Base-by-base conservation (phyloP, 164 flowering plant species). In the Vitis cinerea region DNA sequence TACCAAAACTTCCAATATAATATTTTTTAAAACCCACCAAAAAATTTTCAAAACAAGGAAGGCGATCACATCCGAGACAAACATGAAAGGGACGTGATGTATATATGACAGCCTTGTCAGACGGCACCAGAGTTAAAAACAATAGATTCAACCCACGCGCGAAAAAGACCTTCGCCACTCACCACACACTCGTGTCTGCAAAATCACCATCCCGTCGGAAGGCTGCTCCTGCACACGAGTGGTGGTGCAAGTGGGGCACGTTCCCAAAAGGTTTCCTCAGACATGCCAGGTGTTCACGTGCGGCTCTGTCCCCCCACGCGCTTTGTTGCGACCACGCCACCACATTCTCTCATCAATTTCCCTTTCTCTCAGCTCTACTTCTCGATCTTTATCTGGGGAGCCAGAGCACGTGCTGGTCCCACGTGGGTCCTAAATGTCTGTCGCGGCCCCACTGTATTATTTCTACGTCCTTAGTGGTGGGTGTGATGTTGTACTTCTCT, bases 401-500 rank as follows among this genome's bases (percentile, higher is more conserved):
- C 10, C 59, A 64, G 55, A 64, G 66, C 66, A 64, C 66, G 66
- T 64, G 56, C 66, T 19, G 66, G 66, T 6, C 66, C 66, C 66
- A 64, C 66, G 9, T 9, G 56, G 56, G 8, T 7, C n/a, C 56
- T 13, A 4, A 53, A 5, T 53, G 56, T 53, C n/a, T n/a, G n/a
- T 0, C 59, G 10, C 59, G 9, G 44, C 44, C 44, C 44, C 44
- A 37, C 44, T 37, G 44, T 37, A 37, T 37, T 37, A 37, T 37
- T 37, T 37, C 44, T 37, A 37, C 44, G 44, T 37, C 44, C 44
- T 37, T 37, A 37, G 44, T 37, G 44, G 44, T 37, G 44, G 7
- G 44, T 37, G 44, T 37, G 44, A 37, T 37, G 44, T 37, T 37
- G 44, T 37, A 3, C 44, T 37, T 37, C 44, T 37, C 44, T 0